Evolutionary conservation across 495 filamentous ascomycete genomes (phyloP), one percentile per base, ranked within the genome.

Genomic region (Daldinia decipiens): DNA sequence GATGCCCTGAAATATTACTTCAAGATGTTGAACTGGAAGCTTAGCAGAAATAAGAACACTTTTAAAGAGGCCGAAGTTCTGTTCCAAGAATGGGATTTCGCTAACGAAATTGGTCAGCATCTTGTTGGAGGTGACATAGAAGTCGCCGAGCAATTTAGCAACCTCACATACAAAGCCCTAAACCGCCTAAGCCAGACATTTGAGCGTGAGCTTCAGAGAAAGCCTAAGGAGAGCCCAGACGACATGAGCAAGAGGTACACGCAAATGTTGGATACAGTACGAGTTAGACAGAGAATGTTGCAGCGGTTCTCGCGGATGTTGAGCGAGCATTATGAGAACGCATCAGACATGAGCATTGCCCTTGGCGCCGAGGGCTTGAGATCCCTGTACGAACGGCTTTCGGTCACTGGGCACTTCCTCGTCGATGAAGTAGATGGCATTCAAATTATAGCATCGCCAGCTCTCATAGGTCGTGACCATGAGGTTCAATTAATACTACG

Each of bases 241-340:
- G 95, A 98, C 59, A 97, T 98, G 89, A 95, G 95, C 73, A 98
- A 94, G 82, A 88, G 95, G 26, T 98, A 97, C 83, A 98, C 96
- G 81, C 92, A 93, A 70, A 92, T 92, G 65, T 79, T 99, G 6
- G 95, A 99, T 79, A 98, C 95, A 2, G 96, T 97, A 12, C 92
- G 95, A 51, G 94, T 98, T 60, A 88, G 95, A 24, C 96, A 99
- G 77, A 85, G 96, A 71, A 98, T 86, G 84, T 74, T 88, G 53
- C 85, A 88, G 69, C 81, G 86, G 32, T 97, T 97, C 77, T 93
- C 92, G 6, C 86, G 93, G 70, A 91, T 97, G 74, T 82, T 99
- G 39, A 93, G 91, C 65, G 91, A 97, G 71, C 86, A 95, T 38
- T 99, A 98, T 69, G 95, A 99, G 77, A 98, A 98, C 76, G 91